phyloP scores from a whole-genome alignment of 2,329 filamentous ascomycete species.

The Microsporum ferrugineum region DNA sequence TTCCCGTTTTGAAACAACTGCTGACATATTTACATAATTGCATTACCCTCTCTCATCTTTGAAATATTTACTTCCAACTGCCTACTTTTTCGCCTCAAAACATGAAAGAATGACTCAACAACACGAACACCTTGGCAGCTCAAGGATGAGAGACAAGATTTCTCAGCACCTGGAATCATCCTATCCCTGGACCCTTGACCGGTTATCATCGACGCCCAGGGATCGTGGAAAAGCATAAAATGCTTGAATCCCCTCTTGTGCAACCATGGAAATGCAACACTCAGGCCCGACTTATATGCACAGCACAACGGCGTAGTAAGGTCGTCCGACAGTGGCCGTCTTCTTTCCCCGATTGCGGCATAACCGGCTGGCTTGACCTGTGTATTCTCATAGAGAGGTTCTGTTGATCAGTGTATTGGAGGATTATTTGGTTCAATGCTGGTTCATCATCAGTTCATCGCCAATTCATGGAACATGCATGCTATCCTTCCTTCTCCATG shows the following conservation, averaged over 20 bases:
- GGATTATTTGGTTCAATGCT: neutral
- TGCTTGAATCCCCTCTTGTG: neutral
- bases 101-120: neutral
- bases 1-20: neutral
- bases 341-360: neutral
- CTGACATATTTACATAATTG: neutral
- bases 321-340: neutral
- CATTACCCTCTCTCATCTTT: neutral
- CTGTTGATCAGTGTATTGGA: neutral
- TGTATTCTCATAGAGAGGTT: neutral
- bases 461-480: neutral
- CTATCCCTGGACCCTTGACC: neutral
- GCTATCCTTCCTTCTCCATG: neutral
- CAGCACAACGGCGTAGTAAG: neutral
- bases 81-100: neutral
- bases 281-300: neutral
- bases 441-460: neutral
- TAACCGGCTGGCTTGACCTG: neutral
- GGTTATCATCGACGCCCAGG: slow-evolving; percentile 4
- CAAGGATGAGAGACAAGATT: neutral
- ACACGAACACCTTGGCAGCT: neutral
- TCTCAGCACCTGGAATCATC: neutral
- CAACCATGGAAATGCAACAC: neutral
- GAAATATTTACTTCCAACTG: neutral
- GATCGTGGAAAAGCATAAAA: slow-evolving; percentile 2